Evolutionary conservation across 2,329 filamentous ascomycete species (phyloP).

Genomic region (Dactylella cylindrospora): DNA sequence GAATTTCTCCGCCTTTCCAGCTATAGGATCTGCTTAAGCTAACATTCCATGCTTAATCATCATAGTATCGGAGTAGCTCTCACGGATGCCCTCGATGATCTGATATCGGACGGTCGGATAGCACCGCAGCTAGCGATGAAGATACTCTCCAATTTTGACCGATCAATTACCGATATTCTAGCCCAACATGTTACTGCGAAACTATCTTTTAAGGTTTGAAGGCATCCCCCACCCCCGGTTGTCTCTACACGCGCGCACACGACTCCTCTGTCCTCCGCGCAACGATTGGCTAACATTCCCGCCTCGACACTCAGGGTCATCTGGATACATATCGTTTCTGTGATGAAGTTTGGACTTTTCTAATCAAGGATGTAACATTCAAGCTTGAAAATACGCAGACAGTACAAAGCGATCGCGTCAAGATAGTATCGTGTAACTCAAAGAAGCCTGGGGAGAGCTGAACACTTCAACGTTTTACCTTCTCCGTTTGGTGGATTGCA

Average conservation of each 20-base stretch:
- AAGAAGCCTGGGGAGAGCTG: constrained; percentile 67
- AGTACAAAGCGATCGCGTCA: constrained; percentile 59
- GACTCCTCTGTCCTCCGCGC: background rate
- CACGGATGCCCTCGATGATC: constrained; percentile 93
- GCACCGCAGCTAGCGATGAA: constrained; percentile 99
- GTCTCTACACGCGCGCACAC: too few relatives aligned
- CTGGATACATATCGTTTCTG: constrained; percentile 99
- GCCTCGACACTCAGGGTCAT: constrained; percentile 66
- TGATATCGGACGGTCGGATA: constrained; percentile 92
- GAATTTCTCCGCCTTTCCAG: constrained; percentile 26
- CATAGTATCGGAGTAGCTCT: constrained; percentile 85
- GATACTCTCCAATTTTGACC: constrained; percentile 93
- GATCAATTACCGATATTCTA: constrained; percentile 84
- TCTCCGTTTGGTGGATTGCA: too few relatives aligned
- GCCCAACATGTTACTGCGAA: constrained; percentile 90
- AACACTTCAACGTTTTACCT: background rate
- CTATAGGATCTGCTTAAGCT: constrained; percentile 45
- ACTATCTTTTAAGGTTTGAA: constrained; percentile 85
- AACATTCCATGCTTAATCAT: constrained; percentile 26
- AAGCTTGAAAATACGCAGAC: constrained; percentile 77
- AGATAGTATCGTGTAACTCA: constrained; percentile 97
- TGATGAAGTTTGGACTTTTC: constrained; percentile 99
- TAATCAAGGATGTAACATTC: constrained; percentile 98
- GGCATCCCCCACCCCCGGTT: too few relatives aligned
- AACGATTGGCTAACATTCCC: background rate